Base-by-base conservation (phyloP, 176 grass and related monocot genomes). In the Carex pumila region DNA sequence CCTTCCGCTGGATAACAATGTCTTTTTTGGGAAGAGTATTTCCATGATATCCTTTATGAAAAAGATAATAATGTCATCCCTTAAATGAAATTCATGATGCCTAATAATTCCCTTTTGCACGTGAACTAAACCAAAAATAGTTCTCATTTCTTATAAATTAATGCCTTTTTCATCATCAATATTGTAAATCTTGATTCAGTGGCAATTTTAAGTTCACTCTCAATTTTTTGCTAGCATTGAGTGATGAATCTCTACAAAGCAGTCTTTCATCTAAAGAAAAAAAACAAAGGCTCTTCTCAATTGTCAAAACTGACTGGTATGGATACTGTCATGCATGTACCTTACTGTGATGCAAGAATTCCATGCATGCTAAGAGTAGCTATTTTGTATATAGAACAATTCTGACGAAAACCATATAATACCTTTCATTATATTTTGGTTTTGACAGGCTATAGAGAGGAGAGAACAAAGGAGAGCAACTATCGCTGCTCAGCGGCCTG, bases 401-500 rank as follows among this genome's bases (percentile, higher is more conserved):
- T 71, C 1, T 71, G 17, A 45, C n/a, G 65, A 14, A 71, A 71
- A 21, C 17, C 32, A 71, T 21, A n/a, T 21, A 45, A 71, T 41
- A 45, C 19, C 13, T 47, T 43, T 71, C 18, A 18, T 45, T 71
- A 19, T 4, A 6, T n/a, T n/a, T 71, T 71, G 3, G n/a, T 8
- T 62, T 43, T 11, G 0, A 71, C 31, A 81, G 78, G 78, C 57
- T n/a, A 62, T 63, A 37, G 78, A 81, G 57, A 81, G 78, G 78
- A 61, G 78, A 81, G 54, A 81, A 61, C 78, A 61, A 63, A 61
- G 78, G 54, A 81, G 78, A 19, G 54, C 78, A 81, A 31, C 45
- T 11, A 79, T 29, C 21, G 74, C 45, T 52, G 74, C 74, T 79
- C 68, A 43, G 17, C 37, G 21, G 15, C 37, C 37, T 41, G 68